Evolutionary conservation across 768 basidiomycete genomes (phyloP).

Genomic region (Naganishia antarctica): DNA sequence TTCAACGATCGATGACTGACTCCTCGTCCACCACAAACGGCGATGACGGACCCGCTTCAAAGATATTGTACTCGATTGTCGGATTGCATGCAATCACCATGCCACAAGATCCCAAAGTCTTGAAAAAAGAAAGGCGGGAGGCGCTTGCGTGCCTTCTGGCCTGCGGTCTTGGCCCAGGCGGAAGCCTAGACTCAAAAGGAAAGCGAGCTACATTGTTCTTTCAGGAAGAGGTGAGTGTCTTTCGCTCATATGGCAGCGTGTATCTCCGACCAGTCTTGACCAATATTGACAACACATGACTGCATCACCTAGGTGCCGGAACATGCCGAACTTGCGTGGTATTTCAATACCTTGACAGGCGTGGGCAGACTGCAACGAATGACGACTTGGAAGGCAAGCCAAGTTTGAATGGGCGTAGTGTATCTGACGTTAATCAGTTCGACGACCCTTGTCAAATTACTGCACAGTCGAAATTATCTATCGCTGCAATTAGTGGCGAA

Average conservation of each 20-base stretch:
- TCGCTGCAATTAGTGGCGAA: conserved; percentile 31
- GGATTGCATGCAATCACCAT: conserved; percentile 92
- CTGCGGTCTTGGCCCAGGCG: conserved; percentile 71
- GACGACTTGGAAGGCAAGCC: conserved; percentile 90
- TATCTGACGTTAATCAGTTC: neutral
- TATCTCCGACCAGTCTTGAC: too few relatives aligned
- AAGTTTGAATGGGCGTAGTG: neutral
- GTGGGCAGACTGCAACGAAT: conserved; percentile 77
- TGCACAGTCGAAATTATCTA: conserved; percentile 73
- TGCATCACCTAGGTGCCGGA: conserved; percentile 61
- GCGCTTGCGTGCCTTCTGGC: conserved; percentile 80
- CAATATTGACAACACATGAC: too few relatives aligned
- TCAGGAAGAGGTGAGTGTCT: conserved; percentile 71
- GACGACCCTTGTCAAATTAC: too few relatives aligned
- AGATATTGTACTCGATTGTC: conserved; percentile 75
- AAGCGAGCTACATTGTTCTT: conserved; percentile 59
- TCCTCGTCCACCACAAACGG: conserved; percentile 28
- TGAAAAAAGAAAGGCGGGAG: conserved; percentile 63
- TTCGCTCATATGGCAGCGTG: too few relatives aligned
- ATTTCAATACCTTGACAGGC: conserved; percentile 76
- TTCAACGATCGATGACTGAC: conserved; percentile 56
- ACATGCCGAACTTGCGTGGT: conserved; percentile 85
- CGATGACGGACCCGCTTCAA: conserved; percentile 52
- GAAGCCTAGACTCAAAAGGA: conserved; percentile 49
- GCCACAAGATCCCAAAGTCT: conserved; percentile 69